Evolutionary conservation across 164 flowering plant species (phyloP).

Genomic region (Magnolia kwangsiensis): DNA sequence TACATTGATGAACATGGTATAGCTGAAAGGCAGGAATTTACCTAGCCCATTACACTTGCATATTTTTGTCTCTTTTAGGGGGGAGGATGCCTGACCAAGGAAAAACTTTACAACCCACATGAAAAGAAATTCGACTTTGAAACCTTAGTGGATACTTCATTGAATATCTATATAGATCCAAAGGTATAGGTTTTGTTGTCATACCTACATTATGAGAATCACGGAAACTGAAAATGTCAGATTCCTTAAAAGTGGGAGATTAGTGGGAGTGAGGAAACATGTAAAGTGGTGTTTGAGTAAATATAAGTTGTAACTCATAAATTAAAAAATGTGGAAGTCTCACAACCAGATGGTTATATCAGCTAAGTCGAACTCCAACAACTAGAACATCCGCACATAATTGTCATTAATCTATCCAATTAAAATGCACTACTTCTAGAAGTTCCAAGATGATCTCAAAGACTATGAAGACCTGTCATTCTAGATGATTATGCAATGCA

Average conservation of each 20-base stretch:
- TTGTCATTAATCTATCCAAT: neutral
- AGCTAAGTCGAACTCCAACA: neutral
- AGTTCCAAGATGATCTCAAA: neutral
- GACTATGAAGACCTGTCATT: neutral
- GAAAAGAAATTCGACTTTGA: neutral
- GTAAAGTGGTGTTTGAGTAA: neutral
- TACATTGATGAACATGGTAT: no score
- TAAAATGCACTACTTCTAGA: neutral
- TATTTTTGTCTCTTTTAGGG: no score
- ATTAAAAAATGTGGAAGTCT: neutral
- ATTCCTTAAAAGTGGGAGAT: neutral
- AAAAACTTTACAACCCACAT: neutral
- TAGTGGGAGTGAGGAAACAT: neutral
- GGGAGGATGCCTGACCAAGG: neutral
- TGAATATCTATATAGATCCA: neutral
- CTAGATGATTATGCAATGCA: neutral
- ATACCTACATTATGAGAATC: neutral
- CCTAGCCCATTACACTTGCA: no score
- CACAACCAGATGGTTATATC: neutral
- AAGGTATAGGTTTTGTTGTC: constrained; percentile 2
- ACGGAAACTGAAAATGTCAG: neutral
- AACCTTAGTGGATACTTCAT: neutral
- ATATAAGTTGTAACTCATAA: neutral
- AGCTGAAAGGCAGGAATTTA: no score
- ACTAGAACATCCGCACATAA: neutral